Conservation (phyloP, 2,329 filamentous ascomycete species). For the Cylindrodendrum hubeiense region DNA sequence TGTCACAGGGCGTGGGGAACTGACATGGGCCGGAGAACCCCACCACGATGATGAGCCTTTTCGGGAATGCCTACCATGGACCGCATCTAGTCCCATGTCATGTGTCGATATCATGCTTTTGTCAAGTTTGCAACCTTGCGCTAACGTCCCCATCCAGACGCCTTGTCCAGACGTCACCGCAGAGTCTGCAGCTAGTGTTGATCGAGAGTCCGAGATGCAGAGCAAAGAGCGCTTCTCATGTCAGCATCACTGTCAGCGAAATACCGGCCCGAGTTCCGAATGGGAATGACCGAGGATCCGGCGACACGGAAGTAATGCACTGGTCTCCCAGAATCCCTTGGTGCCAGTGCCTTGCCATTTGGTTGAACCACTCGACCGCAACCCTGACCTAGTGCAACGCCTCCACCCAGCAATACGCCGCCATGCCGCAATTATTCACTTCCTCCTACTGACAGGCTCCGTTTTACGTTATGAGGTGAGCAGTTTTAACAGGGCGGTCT, state of each 20-base stretch:
- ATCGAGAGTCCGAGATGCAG: neutral
- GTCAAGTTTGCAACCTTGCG: neutral
- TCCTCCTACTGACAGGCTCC: too few species aligned
- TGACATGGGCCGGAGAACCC: constrained; percentile 11
- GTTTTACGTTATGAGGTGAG: too few species aligned
- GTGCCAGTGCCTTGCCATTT: too few species aligned
- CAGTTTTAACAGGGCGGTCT: too few species aligned
- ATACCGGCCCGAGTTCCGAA: constrained; percentile 23
- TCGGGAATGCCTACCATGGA: constrained; percentile 13
- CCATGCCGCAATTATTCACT: too few species aligned
- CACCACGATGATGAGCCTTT: constrained; percentile 28
- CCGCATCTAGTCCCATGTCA: neutral
- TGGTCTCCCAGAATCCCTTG: too few species aligned
- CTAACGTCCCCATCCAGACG: neutral
- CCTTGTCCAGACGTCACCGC: neutral
- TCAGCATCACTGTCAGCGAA: neutral
- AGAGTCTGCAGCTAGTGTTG: neutral
- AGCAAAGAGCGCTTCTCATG: neutral
- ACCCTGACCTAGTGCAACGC: too few species aligned
- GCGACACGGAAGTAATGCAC: neutral
- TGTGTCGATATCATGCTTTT: constrained; percentile 1
- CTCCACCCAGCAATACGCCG: too few species aligned
- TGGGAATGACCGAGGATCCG: constrained; percentile 22
- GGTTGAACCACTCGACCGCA: too few species aligned
- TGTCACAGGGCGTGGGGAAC: constrained; percentile 32